A percentile compares a stretch with the other conserved stretches of the same genome.
Evolutionary conservation across 2,329 filamentous ascomycete species (phyloP).

Genomic region (Sclerotinia glacialis): DNA sequence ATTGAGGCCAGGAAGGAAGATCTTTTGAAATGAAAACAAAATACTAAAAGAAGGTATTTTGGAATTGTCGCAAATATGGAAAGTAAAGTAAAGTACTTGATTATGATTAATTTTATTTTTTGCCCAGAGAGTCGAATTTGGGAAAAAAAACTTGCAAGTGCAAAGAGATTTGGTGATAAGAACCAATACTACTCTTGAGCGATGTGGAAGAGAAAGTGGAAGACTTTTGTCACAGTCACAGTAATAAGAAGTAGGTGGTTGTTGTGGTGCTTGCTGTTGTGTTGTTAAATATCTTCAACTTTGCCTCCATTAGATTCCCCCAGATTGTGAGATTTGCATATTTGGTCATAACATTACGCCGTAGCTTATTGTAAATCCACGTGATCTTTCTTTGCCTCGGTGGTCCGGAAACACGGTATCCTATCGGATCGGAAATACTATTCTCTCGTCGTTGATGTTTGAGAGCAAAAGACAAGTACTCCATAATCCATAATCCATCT

Average conservation of each 20-base stretch:
- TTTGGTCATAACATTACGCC: not conserved
- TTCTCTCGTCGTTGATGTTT: not conserved
- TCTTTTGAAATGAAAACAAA: not conserved
- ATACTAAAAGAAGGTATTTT: not conserved
- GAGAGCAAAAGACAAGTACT: not conserved
- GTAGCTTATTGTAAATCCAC: rapidly evolving
- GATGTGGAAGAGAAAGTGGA: not conserved
- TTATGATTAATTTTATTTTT: too few species aligned
- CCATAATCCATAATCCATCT: too few species aligned
- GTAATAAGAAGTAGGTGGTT: not conserved
- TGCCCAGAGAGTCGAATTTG: too few species aligned
- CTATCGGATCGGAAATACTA: conserved; percentile 10
- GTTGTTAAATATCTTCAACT: not conserved
- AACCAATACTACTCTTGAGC: too few species aligned
- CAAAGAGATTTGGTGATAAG: not conserved
- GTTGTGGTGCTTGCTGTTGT: not conserved
- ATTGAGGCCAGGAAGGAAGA: not conserved
- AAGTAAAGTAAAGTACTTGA: too few species aligned
- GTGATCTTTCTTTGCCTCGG: not conserved
- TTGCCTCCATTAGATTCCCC: too few species aligned
- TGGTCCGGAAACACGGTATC: not conserved
- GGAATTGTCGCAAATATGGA: not conserved
- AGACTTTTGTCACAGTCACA: not conserved
- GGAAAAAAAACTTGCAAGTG: not conserved
- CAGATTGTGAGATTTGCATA: not conserved